Evolutionary conservation across 139 green algal species (phyloP).

Genomic region (Chlorella ohadii): DNA sequence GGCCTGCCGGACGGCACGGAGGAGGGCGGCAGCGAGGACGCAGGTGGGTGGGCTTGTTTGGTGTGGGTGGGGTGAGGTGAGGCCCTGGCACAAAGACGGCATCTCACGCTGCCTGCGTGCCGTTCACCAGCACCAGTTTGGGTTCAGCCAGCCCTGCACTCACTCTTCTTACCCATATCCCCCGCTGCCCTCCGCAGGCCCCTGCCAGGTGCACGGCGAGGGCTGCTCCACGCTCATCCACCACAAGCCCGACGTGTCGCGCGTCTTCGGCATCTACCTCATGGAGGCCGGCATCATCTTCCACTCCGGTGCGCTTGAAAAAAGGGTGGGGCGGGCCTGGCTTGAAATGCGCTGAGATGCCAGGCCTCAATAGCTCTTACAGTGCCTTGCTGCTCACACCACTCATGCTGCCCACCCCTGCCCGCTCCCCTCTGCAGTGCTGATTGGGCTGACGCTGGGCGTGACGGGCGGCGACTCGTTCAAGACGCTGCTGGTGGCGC

Average conservation of each 20-base stretch:
- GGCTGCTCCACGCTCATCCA: constrained; percentile 4
- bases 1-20: neutral
- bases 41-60: neutral
- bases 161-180: too few relatives aligned
- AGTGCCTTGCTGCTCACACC: too few relatives aligned
- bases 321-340: too few relatives aligned
- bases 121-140: too few relatives aligned
- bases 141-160: too few relatives aligned
- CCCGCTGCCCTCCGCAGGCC: constrained; percentile 17
- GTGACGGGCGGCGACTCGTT: constrained; percentile 30
- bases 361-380: too few relatives aligned
- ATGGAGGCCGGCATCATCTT: constrained; percentile 56
- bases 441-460: constrained; percentile 39
- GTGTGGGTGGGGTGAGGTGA: neutral
- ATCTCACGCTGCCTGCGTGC: too few relatives aligned
- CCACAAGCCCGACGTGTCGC: constrained; percentile 13
- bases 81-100: too few relatives aligned
- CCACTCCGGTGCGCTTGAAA: constrained; percentile 28
- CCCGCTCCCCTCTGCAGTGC: constrained; percentile 13
- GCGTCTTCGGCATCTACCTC: constrained; percentile 31
- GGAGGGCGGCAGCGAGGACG: neutral
- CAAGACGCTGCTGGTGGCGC: constrained; percentile 33
- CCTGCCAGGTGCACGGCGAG: neutral
- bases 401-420: neutral
- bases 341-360: too few relatives aligned